Evolutionary conservation across 2,329 filamentous ascomycete genomes (phyloP).

Genomic region (Lecanicillium sp.): DNA sequence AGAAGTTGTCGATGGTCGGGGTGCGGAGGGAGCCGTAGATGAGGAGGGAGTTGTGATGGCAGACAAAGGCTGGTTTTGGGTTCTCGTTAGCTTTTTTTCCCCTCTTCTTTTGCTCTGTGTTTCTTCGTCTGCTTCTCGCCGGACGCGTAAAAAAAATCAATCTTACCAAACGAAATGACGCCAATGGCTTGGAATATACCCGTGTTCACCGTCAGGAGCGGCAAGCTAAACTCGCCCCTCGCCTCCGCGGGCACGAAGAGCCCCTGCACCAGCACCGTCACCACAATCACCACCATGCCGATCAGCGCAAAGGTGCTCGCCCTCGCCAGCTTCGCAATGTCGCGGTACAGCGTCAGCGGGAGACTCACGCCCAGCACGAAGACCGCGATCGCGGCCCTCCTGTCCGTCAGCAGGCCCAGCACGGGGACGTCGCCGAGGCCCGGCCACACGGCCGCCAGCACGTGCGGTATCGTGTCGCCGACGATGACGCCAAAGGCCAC

Average conservation of each 20-base stretch:
- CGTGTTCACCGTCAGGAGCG: constrained; percentile 70
- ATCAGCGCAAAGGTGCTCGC: constrained; percentile 88
- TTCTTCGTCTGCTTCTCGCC: not conserved
- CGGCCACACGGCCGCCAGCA: constrained; percentile 77
- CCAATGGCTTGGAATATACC: constrained; percentile 95
- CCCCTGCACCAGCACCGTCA: constrained; percentile 83
- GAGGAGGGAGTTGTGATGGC: constrained; percentile 90
- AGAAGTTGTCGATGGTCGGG: constrained; percentile 92
- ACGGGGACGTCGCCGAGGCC: constrained; percentile 65
- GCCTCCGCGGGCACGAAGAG: constrained; percentile 64
- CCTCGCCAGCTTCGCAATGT: constrained; percentile 97
- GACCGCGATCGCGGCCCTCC: constrained; percentile 79
- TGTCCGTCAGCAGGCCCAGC: constrained; percentile 73
- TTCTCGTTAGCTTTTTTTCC: not conserved
- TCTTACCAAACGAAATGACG: constrained; percentile 89
- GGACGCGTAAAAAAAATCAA: no score
- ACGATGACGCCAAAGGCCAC: constrained; percentile 97
- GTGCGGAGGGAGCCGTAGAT: constrained; percentile 95
- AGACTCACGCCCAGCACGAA: constrained; percentile 83
- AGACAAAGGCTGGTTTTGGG: constrained; percentile 49
- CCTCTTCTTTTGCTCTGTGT: no score
- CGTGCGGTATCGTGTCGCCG: constrained; percentile 91
- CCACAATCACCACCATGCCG: constrained; percentile 85
- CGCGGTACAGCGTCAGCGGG: constrained; percentile 86
- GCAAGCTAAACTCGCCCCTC: constrained; percentile 63